Conservation (phyloP, 257 asterid species). For the Nicotiana tomentosiformis region DNA sequence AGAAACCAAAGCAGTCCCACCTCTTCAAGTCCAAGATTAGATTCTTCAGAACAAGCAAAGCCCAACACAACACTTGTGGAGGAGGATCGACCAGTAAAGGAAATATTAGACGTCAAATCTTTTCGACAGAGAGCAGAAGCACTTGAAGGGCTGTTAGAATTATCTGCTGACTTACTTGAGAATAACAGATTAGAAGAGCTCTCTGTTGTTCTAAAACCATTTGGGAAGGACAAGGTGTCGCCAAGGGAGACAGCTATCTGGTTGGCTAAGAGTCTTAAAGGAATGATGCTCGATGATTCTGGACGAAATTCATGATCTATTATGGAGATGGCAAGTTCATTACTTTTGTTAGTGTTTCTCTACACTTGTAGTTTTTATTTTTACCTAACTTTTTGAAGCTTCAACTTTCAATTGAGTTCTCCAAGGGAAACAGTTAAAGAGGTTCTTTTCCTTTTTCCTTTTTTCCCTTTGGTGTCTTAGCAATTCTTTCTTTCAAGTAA, state of each 20-base stretch:
- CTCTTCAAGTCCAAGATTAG: constrained; percentile 17
- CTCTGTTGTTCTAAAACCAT: constrained; percentile 80
- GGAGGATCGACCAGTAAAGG: constrained; percentile 53
- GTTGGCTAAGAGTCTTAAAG: constrained; percentile 92
- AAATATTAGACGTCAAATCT: constrained; percentile 67
- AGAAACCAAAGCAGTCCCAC: constrained; percentile 20
- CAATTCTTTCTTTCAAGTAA: background rate
- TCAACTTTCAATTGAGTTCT: background rate
- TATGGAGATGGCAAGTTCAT: background rate
- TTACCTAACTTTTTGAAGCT: background rate
- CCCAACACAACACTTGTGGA: constrained; percentile 16
- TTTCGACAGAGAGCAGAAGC: constrained; percentile 94
- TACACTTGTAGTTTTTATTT: background rate
- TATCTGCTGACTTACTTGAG: constrained; percentile 96
- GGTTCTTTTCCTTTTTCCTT: background rate
- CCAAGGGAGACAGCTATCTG: constrained; percentile 98
- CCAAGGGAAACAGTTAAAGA: background rate
- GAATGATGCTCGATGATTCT: constrained; percentile 83
- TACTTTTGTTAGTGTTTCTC: background rate
- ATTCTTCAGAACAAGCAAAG: constrained; percentile 32
- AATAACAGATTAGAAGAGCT: constrained; percentile 85
- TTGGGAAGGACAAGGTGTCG: constrained; percentile 89
- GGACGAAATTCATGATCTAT: constrained; percentile 46
- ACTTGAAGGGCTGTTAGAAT: constrained; percentile 84
- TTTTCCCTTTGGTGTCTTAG: background rate